These are phyloP conservation scores for Cenchrus purpureus DNA, from an alignment of 176 grass and related monocot species.

Conservation along the genomic window DNA sequence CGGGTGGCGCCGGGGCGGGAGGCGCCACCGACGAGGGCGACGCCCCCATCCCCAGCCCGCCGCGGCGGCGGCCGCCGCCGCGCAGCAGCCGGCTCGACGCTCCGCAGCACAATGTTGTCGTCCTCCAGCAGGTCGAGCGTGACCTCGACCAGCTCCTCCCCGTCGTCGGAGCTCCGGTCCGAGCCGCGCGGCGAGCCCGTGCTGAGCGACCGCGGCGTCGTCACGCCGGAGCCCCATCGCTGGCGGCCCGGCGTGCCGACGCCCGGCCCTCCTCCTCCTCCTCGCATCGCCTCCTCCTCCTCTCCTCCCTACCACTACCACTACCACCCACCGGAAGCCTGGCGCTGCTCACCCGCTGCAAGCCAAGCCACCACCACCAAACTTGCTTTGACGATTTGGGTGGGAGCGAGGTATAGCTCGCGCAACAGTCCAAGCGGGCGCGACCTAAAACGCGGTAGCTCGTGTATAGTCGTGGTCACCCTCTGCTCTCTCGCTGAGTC, in stretches of 20 bases:
- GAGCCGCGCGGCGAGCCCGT: slow-evolving; percentile 55
- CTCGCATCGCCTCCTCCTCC: slow-evolving; percentile 17
- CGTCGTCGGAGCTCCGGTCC: slow-evolving; percentile 60
- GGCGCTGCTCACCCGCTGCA: slow-evolving; percentile 21
- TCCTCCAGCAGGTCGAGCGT: slow-evolving; percentile 89
- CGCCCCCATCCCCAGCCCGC: background rate
- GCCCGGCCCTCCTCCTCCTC: slow-evolving; percentile 10
- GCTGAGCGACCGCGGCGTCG: slow-evolving; percentile 66
- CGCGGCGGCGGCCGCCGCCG: background rate
- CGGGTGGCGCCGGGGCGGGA: background rate
- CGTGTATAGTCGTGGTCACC: background rate
- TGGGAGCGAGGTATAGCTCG: background rate
- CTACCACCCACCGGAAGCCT: background rate
- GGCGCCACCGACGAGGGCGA: slow-evolving; percentile 13
- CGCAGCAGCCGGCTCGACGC: slow-evolving; percentile 65
- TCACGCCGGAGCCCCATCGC: slow-evolving; percentile 52
- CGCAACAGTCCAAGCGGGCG: slow-evolving; percentile 45
- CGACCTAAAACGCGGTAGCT: slow-evolving; percentile 46
- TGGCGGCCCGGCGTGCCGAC: slow-evolving; percentile 35
- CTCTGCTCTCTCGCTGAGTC: background rate
- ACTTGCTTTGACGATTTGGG: slow-evolving; percentile 33
- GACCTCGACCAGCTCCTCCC: slow-evolving; percentile 87
- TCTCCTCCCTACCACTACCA: background rate
- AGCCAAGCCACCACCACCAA: slow-evolving; percentile 4
- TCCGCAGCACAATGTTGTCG: slow-evolving; percentile 79